These are phyloP conservation scores for Torrubiellomyces zombiae DNA, from an alignment of 2,329 filamentous ascomycete species.

Conservation along the genomic window DNA sequence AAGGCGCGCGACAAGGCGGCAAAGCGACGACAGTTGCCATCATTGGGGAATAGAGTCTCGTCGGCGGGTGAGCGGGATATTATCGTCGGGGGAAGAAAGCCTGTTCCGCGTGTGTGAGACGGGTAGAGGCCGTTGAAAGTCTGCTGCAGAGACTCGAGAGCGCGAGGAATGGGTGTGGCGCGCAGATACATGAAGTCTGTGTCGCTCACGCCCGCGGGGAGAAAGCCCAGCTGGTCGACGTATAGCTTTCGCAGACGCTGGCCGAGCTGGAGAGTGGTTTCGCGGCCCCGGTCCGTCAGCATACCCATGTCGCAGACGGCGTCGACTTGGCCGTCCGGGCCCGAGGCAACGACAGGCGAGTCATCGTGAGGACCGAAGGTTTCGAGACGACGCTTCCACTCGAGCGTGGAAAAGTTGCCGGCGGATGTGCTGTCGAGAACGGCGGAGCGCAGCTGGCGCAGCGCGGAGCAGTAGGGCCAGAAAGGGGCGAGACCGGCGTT, in stretches of 20 bases:
- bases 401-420: conserved; percentile 26
- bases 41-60: conserved; percentile 70
- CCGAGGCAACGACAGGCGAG: conserved; percentile 51
- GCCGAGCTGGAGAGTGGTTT: conserved; percentile 55
- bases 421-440: conserved; percentile 25
- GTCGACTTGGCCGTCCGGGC: conserved; percentile 55
- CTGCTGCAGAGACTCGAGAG: conserved; percentile 63
- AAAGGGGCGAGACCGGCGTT: conserved; percentile 51
- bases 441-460: conserved; percentile 46
- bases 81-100: conserved; percentile 46
- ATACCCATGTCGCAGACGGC: conserved; percentile 64
- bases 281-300: conserved; percentile 58
- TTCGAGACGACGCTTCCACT: conserved; percentile 62
- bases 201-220: conserved; percentile 41
- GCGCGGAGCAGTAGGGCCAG: conserved; percentile 85
- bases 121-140: conserved; percentile 63
- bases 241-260: conserved; percentile 54
- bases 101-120: conserved; percentile 20
- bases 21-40: conserved; percentile 56
- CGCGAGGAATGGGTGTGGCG: conserved; percentile 56
- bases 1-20: conserved; percentile 53
- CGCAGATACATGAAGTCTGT: conserved; percentile 53
- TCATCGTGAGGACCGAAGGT: conserved; percentile 59
- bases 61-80: conserved; percentile 47
- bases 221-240: conserved; percentile 56